phyloP scores from a whole-genome alignment of 768 basidiomycete species.

The Amanita jacksonii region DNA sequence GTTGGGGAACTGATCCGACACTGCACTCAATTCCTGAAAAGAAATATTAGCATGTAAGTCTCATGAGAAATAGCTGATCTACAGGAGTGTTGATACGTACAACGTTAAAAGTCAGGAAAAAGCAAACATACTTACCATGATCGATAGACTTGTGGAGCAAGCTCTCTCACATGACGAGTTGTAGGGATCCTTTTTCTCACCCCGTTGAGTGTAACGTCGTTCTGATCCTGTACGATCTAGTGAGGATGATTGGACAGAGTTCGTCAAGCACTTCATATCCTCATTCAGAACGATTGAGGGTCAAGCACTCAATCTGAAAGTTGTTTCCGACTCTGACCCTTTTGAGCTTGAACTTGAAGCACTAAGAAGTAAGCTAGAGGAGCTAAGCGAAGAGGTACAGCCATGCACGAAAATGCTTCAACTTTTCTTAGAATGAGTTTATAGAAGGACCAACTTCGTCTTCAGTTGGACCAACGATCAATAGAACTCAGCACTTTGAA shows the following conservation, averaged over 20 bases:
- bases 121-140: conserved; percentile 43
- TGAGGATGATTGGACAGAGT: conserved; percentile 53
- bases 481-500: conserved; percentile 61
- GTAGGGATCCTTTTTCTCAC: conserved; percentile 27
- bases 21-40: conserved; percentile 46
- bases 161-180: conserved; percentile 50
- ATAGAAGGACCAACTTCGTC: conserved; percentile 28
- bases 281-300: conserved; percentile 64
- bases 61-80: not conserved
- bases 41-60: conserved; percentile 52
- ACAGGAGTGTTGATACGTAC: conserved; percentile 1
- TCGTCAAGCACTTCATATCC: conserved; percentile 48
- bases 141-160: conserved; percentile 61
- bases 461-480: conserved; percentile 50
- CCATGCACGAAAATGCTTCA: not conserved
- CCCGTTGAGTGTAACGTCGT: not conserved
- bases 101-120: conserved; percentile 46
- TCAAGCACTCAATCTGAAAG: conserved; percentile 45
- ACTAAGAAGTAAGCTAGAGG: conserved; percentile 50
- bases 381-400: conserved; percentile 55
- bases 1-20: conserved; percentile 53
- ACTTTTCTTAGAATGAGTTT: not conserved
- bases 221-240: conserved; percentile 26
- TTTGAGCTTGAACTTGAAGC: conserved; percentile 54
- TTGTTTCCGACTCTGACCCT: conserved; percentile 28